phyloP scores from a whole-genome alignment of 2,329 filamentous ascomycete genomes.

The Chaetomium strumarium region DNA sequence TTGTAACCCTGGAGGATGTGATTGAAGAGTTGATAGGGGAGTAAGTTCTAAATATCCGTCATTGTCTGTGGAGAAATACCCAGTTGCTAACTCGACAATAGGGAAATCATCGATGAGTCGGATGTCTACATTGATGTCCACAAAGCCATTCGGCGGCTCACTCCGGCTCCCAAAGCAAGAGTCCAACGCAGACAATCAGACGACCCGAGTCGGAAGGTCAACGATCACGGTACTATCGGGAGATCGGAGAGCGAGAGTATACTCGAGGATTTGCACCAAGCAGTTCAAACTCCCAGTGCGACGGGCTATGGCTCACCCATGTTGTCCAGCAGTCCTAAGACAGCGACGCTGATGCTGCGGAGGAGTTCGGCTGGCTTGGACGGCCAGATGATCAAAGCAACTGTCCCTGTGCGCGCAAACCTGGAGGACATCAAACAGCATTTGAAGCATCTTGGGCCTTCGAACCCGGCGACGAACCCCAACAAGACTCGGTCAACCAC shows the following conservation, averaged over 20 bases:
- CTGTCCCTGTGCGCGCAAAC: conserved; percentile 53
- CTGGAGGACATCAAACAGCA: conserved; percentile 58
- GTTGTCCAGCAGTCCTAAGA: conserved; percentile 43
- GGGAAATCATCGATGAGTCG: conserved; percentile 97
- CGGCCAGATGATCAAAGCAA: conserved; percentile 41
- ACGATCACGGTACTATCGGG: conserved; percentile 26
- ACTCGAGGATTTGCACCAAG: conserved; percentile 27
- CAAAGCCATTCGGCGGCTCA: conserved; percentile 88
- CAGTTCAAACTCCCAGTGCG: conserved; percentile 31
- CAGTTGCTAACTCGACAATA: conserved; percentile 33
- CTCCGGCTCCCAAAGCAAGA: conserved; percentile 74
- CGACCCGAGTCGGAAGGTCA: conserved; percentile 20
- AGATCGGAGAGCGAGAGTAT: conserved; percentile 26
- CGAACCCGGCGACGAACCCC: conserved; percentile 60
- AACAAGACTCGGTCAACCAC: conserved; percentile 56
- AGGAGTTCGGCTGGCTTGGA: conserved; percentile 51
- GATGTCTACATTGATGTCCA: conserved; percentile 98
- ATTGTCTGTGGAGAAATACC: background rate
- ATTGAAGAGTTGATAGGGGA: conserved; percentile 98
- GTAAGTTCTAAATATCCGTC: conserved; percentile 46
- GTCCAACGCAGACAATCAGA: conserved; percentile 38
- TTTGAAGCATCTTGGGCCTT: conserved; percentile 59
- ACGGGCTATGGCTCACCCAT: conserved; percentile 35
- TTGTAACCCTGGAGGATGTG: conserved; percentile 94
- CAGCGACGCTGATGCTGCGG: conserved; percentile 54